phyloP scores from a whole-genome alignment of 805 yeast species.

The Candida xiaguanensis region DNA sequence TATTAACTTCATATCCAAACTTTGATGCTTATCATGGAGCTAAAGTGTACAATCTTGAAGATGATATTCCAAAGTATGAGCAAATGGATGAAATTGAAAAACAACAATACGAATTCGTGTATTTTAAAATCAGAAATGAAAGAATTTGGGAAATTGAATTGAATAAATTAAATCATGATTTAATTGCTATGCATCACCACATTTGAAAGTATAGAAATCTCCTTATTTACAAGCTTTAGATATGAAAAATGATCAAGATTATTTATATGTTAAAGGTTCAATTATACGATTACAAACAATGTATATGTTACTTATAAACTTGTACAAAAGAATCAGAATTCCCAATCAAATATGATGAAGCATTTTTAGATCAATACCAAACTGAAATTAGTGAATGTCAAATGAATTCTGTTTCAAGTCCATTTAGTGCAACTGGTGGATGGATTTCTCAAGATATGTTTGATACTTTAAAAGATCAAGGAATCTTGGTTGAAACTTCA shows the following conservation, averaged over 20 bases:
- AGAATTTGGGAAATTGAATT: slow-evolving; percentile 79
- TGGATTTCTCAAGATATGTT: slow-evolving; percentile 97
- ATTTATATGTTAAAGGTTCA: slow-evolving; percentile 61
- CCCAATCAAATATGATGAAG: slow-evolving; percentile 62
- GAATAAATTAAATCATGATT: slow-evolving; percentile 57
- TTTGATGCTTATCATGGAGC: slow-evolving; percentile 88
- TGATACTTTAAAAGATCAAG: slow-evolving; percentile 61
- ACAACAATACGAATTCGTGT: slow-evolving; percentile 81
- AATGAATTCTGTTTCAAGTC: slow-evolving; percentile 60
- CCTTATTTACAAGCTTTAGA: slow-evolving; percentile 63
- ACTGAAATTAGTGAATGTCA: slow-evolving; percentile 63
- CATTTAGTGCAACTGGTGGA: slow-evolving; percentile 88
- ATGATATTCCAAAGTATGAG: slow-evolving; percentile 71
- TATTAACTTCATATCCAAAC: slow-evolving; percentile 73
- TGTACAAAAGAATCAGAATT: slow-evolving; percentile 41
- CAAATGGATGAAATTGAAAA: slow-evolving; percentile 67
- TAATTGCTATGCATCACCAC: slow-evolving; percentile 84
- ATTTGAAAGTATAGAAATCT: slow-evolving; percentile 66
- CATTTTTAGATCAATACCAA: slow-evolving; percentile 56
- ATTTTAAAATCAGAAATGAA: slow-evolving; percentile 87
- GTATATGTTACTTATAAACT: slow-evolving; percentile 57
- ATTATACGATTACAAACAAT: slow-evolving; percentile 61
- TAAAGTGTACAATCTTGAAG: slow-evolving; percentile 70
- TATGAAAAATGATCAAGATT: slow-evolving; percentile 54
- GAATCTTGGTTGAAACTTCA: slow-evolving; percentile 55